These are phyloP conservation scores for Dicorynia guianensis DNA, from an alignment of 306 rosid species.

Conservation along the genomic window DNA sequence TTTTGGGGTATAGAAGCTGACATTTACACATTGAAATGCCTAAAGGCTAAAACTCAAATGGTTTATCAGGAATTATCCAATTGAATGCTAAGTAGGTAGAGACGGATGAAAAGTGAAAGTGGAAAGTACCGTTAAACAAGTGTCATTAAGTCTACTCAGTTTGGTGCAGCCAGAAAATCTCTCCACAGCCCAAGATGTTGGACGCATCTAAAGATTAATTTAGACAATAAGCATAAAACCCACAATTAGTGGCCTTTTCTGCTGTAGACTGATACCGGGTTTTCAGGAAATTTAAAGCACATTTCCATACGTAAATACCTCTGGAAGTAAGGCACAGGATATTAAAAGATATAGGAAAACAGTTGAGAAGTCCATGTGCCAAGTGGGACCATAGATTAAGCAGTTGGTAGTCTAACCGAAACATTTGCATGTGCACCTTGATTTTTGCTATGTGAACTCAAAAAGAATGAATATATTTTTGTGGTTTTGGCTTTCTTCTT, in stretches of 20 bases:
- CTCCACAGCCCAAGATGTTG: constrained; percentile 50
- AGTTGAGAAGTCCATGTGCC: constrained; percentile 78
- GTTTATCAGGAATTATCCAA: constrained; percentile 24
- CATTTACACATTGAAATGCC: constrained; percentile 5
- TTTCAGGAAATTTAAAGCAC: constrained; percentile 38
- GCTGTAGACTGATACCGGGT: constrained; percentile 49
- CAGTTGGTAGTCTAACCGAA: constrained; percentile 79
- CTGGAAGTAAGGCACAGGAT: constrained; percentile 19
- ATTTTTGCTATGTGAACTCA: constrained; percentile 48
- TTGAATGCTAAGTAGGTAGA: constrained; percentile 4
- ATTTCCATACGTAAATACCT: constrained; percentile 40
- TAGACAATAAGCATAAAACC: neutral
- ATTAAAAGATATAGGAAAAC: constrained; percentile 26
- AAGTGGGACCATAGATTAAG: constrained; percentile 74
- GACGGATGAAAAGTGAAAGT: constrained; percentile 29
- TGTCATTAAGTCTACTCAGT: constrained; percentile 22
- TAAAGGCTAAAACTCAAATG: no score
- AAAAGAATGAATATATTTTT: constrained; percentile 48
- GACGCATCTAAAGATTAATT: constrained; percentile 50
- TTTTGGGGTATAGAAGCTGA: constrained; percentile 1
- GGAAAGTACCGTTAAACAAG: neutral
- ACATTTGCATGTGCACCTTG: constrained; percentile 86
- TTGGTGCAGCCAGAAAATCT: constrained; percentile 19
- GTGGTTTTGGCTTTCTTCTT: constrained; percentile 48
- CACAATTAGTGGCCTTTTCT: constrained; percentile 51